These are phyloP conservation scores for Leptographium galeiforme DNA, from an alignment of 2,329 filamentous ascomycete genomes.

Conservation along the genomic window DNA sequence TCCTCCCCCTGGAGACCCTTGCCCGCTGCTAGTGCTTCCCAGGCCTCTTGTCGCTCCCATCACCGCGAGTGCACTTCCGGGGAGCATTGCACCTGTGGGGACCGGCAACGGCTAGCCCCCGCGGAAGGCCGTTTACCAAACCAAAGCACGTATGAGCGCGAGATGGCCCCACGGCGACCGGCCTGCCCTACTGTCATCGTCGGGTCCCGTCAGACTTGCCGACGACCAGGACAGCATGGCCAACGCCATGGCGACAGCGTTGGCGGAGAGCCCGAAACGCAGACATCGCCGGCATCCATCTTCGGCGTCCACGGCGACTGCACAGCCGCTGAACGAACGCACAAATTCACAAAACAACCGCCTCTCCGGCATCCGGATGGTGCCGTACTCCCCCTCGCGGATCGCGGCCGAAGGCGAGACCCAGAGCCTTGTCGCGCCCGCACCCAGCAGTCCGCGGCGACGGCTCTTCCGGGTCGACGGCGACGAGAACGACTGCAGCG, in stretches of 20 bases:
- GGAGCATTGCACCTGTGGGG: too few species aligned
- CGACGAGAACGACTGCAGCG: conserved; percentile 1
- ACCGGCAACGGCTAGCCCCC: background rate
- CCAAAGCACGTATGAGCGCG: conserved; percentile 3
- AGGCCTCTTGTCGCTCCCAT: too few species aligned
- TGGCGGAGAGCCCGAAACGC: background rate
- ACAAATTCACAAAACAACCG: conserved; percentile 27
- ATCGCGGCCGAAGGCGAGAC: conserved; percentile 14
- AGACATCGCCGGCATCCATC: conserved; percentile 2
- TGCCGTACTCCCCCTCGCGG: conserved; percentile 34
- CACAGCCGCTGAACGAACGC: conserved; percentile 25
- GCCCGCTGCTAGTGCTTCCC: too few species aligned
- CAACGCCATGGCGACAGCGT: background rate
- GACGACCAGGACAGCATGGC: background rate
- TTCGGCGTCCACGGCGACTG: conserved; percentile 9
- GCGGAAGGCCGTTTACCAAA: background rate
- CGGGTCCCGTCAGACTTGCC: background rate
- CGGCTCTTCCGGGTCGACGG: background rate
- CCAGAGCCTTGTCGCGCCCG: background rate
- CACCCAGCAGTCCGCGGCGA: conserved; percentile 2
- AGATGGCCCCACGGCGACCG: conserved; percentile 7
- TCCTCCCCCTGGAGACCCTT: too few species aligned
- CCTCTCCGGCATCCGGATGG: conserved; percentile 29
- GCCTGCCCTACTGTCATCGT: conserved; percentile 1
- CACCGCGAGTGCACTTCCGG: too few species aligned